Evolutionary conservation across 345 rosid species (phyloP), one percentile per base, ranked within the genome.

Genomic region (Corymbia maculata): DNA sequence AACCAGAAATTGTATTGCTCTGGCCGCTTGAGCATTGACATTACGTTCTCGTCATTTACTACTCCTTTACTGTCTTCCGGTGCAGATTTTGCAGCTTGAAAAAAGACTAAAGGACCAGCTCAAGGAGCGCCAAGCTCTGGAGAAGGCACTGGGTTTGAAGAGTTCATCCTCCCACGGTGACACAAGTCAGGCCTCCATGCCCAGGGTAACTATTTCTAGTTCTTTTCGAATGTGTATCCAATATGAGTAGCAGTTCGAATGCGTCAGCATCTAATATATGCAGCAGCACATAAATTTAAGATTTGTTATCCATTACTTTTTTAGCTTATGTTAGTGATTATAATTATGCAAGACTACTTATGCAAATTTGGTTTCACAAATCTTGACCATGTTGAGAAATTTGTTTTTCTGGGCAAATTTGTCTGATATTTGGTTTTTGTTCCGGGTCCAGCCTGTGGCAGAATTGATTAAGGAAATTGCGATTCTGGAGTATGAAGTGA

Each of bases 381-480:
- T 85, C 86, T 85, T 3, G 59, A 28, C 13, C 59, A 51, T n/a
- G 42, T 17, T 85, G 42, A 28, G 86, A 15, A 13, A 16, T 51
- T 5, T 51, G 16, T 24, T 85, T 85, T 30, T 42, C 57, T 30
- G 80, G 52, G 79, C 12, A 52, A 42, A 86, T 85, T 85, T 7
- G 51, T 87, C 36, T 87, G 52, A 89, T 11, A 52, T 89, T 86
- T 9, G 82, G 14, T 85, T 8, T 45, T 30, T 36, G 79, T 22
- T 57, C 24, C 49, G 79, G 86, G 68, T 88, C 85, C 94, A 98
- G 99, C 94, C 97, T 32, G 97, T 97, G 87, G 93, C 92, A 52
- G 96, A 97, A 86, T 90, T 98, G 87, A 97, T 98, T 45, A 98
- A 94, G 92, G 99, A 97, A 91, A 95, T 97, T 28, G 96, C 98